Evolutionary conservation across 1,284 basidiomycete genomes (phyloP), one percentile per base, ranked within the genome.

Genomic region (Cryptococcus sp.): DNA sequence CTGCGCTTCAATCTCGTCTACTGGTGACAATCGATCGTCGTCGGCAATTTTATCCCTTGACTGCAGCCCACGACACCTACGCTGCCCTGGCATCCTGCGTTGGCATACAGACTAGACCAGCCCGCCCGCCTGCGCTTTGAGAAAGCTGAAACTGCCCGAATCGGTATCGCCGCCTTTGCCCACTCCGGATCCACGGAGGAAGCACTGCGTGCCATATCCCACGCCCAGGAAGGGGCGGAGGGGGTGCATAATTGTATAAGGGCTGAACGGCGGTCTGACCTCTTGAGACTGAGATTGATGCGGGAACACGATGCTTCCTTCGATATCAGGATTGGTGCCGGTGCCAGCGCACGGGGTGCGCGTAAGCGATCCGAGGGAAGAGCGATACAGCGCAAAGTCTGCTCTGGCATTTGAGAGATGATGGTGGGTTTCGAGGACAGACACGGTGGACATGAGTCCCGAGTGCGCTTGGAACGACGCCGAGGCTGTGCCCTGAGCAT

Each of bases 141-240:
- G 48, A 50, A 72, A 74, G 16, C 46, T 59, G 53, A 69, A 74
- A 59, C 68, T 70, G 16, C 72, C 72, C 39, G 64, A 67, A 57
- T 74, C 72, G n/a, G 64, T 69, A 61, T 69, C 66, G 44, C 67
- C 66, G 8, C 72, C 72, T 54, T 66, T 57, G 1, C 71, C 72
- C 1, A 67, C 60, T 7, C 72, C 72, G 35, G 50, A 56, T 19
- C 72, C 70, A 39, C 69, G 39, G 44, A 74, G 38, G 52, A 53
- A 56, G 50, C 64, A 69, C 3, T 38, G 60, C 7, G 54, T 49
- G 2, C 69, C 69, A 42, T 64, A 71, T 11, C 72, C 72, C 1
- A 74, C 52, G 25, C 64, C 64, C 2, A 72, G 44, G 39, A 70
- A 71, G 0, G 72, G 72, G 35, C 71, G 44, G 4, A 74, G 60